A percentile compares a stretch with the other conserved stretches of the same genome.
phyloP scores from a whole-genome alignment of 2,329 filamentous ascomycete species.

The Fusarium sp. region DNA sequence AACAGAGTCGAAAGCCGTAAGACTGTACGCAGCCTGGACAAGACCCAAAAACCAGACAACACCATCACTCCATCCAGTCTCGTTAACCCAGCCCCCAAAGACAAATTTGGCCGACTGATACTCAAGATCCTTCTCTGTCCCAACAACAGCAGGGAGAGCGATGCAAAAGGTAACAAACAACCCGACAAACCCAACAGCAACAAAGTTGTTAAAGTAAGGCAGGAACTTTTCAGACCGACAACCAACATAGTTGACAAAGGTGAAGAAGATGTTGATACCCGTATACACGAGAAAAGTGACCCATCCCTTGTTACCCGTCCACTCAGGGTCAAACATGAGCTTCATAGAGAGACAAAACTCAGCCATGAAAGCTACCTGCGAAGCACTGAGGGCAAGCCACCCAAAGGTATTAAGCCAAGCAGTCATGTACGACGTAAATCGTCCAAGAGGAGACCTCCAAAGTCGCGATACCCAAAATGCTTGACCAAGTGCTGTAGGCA shows the following conservation, averaged over 20 bases:
- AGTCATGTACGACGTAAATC: constrained; percentile 63
- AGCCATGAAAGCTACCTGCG: constrained; percentile 64
- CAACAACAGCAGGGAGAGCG: constrained; percentile 60
- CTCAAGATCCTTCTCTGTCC: constrained; percentile 51
- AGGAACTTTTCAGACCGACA: constrained; percentile 55
- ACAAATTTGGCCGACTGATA: constrained; percentile 61
- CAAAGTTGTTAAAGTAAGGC: constrained; percentile 63
- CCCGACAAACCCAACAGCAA: constrained; percentile 59
- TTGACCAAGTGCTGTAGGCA: constrained; percentile 67
- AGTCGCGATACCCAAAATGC: constrained; percentile 59
- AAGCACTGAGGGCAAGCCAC: constrained; percentile 65
- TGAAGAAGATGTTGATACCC: constrained; percentile 58
- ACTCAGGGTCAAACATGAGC: constrained; percentile 59
- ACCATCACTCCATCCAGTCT: constrained; percentile 59
- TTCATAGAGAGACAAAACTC: constrained; percentile 62
- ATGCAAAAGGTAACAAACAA: constrained; percentile 62
- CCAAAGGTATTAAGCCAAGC: constrained; percentile 67
- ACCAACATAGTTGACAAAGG: constrained; percentile 58
- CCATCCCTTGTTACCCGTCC: constrained; percentile 57
- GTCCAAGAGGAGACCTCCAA: constrained; percentile 51
- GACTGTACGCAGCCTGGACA: constrained; percentile 62
- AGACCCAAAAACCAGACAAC: constrained; percentile 65
- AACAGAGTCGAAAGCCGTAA: constrained; percentile 61
- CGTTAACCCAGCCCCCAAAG: constrained; percentile 57
- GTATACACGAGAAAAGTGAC: constrained; percentile 64